Evolutionary conservation across 164 flowering plant genomes (phyloP), one percentile per base, ranked within the genome.

Genomic region (Litsea cubeba): DNA sequence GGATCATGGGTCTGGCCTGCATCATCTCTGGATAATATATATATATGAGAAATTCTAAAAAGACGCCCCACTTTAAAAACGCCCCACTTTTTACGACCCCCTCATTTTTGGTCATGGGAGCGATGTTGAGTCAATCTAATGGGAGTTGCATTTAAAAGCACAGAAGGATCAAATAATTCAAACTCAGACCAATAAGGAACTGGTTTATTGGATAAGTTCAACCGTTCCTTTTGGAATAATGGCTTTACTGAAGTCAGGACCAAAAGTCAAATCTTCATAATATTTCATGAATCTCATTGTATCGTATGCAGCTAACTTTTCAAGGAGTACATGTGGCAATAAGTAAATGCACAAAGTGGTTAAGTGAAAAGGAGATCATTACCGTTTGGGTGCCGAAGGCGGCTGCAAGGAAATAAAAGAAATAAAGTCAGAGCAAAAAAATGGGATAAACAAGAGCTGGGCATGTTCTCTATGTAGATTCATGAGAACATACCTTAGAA

Each of bases 351-450:
- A 54, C 18, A 54, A 35, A 35, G 46, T 7, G 46, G 7, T 35
- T 35, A 35, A 35, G 69, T 11, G 68, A 50, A 69, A 69, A 11
- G 20, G 71, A 73, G 78, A 69, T 71, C 18, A 73, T 75, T 91
- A 96, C 98, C 98, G 77, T 96, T 96, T 75, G 98, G 99, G 79
- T 96, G 98, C 69, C 99, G 91, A 76, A 96, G 94, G 20, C 97
- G 97, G 86, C 99, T 96, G 92, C 62, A 78, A 64, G 71, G 64
- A 65, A 71, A 28, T 49, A 65, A 30, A 65, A 26, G n/a, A 30
- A 3, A 40, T 23, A 12, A 69, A 73, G 81, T 82, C 65, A 85
- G 84, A 81, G 74, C 50, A 57, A 32, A 6, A 72, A 23, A 73
- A 28, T 24, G 46, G 65, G 30, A 28, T 14, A 63, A 65, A 65